Evolutionary conservation across 805 yeast genomes (phyloP).

Genomic region (Metschnikowia proteae): DNA sequence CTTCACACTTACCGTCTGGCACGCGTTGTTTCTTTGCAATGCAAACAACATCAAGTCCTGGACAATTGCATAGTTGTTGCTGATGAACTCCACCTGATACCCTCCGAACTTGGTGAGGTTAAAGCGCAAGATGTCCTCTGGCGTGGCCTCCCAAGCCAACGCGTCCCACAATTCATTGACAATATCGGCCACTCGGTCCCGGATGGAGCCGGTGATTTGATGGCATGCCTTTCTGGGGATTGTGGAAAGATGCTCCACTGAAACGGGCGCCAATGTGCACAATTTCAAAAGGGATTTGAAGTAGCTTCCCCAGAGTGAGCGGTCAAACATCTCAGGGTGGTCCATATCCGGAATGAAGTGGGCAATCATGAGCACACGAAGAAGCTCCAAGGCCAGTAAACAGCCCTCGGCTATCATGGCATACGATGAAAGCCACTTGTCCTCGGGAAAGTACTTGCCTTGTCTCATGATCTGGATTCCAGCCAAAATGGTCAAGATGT

Average conservation of each 20-base stretch:
- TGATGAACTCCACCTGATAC: conserved; percentile 62
- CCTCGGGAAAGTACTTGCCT: conserved; percentile 59
- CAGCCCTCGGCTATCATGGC: conserved; percentile 56
- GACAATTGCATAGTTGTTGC: conserved; percentile 54
- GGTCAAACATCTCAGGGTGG: conserved; percentile 50
- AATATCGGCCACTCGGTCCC: conserved; percentile 54
- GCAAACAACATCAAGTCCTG: conserved; percentile 64
- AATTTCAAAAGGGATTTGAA: conserved; percentile 54
- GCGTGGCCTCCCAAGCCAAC: conserved; percentile 59
- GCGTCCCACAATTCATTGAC: conserved; percentile 68
- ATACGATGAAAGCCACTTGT: conserved; percentile 70
- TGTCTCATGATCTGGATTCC: conserved; percentile 50
- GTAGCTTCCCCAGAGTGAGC: conserved; percentile 66
- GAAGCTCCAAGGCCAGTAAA: conserved; percentile 50
- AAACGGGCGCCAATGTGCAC: conserved; percentile 63
- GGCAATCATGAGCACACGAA: conserved; percentile 46
- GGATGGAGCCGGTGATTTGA: conserved; percentile 58
- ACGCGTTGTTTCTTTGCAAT: conserved; percentile 58
- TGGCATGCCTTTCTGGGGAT: conserved; percentile 70
- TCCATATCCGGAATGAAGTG: conserved; percentile 52
- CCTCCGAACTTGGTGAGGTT: conserved; percentile 64
- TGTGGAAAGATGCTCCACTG: conserved; percentile 65
- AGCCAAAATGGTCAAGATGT: conserved; percentile 39
- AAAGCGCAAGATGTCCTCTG: conserved; percentile 54
- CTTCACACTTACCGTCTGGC: conserved; percentile 60